These are phyloP conservation scores for Fusarium kyushuense DNA, from an alignment of 2,329 filamentous ascomycete genomes.

Conservation along the genomic window DNA sequence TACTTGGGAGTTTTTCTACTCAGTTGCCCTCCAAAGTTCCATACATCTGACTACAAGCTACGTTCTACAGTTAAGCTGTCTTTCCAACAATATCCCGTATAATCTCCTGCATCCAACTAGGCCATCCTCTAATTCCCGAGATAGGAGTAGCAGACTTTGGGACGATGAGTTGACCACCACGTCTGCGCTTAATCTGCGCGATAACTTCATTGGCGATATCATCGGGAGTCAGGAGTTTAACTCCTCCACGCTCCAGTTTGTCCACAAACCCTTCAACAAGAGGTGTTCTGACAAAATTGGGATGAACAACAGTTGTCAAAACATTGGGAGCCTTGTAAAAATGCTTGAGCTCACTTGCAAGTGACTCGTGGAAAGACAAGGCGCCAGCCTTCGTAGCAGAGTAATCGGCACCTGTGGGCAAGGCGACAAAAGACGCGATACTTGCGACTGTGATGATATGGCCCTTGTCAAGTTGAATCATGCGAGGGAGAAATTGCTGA, in stretches of 20 bases:
- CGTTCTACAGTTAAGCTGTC: not conserved
- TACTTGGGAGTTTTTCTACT: no score
- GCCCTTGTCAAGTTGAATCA: constrained; percentile 74
- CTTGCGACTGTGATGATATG: constrained; percentile 78
- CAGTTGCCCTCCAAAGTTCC: no score
- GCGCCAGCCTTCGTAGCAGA: constrained; percentile 73
- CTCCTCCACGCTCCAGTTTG: constrained; percentile 46
- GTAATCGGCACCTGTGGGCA: constrained; percentile 75
- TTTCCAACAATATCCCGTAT: constrained; percentile 49
- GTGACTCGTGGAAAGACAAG: constrained; percentile 74
- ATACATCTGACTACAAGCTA: not conserved
- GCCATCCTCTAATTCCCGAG: constrained; percentile 57
- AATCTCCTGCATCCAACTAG: constrained; percentile 53
- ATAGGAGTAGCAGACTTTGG: constrained; percentile 47
- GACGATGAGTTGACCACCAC: constrained; percentile 61
- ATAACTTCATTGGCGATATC: constrained; percentile 58
- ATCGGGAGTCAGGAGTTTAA: constrained; percentile 50
- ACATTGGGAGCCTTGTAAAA: constrained; percentile 71
- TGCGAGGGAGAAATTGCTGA: constrained; percentile 74
- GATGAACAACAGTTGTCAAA: constrained; percentile 72
- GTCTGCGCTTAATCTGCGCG: constrained; percentile 58
- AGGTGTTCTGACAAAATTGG: constrained; percentile 64
- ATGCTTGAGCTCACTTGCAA: constrained; percentile 67
- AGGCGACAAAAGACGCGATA: constrained; percentile 70
- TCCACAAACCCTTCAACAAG: constrained; percentile 54